A percentile compares a stretch with the other conserved stretches of the same genome.
Conservation (phyloP, 1,284 basidiomycete species). For the Athelia psychrophila region DNA sequence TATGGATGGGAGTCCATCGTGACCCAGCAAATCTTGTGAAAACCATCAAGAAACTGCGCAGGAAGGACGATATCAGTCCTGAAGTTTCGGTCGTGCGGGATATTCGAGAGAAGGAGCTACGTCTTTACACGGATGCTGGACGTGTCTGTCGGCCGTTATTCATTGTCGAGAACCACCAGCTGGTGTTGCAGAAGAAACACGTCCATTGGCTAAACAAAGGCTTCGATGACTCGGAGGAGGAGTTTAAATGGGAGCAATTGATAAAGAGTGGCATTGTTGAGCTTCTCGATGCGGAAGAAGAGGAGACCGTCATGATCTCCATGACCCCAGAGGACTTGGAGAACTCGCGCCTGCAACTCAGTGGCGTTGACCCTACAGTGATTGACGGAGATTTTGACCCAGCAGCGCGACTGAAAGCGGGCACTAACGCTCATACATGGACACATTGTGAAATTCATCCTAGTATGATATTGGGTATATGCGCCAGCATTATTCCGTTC, state of each 20-base stretch:
- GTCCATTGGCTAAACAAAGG: constrained; percentile 70
- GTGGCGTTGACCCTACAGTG: constrained; percentile 55
- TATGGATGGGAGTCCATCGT: constrained; percentile 99
- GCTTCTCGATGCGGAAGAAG: constrained; percentile 96
- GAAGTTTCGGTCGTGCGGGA: constrained; percentile 98
- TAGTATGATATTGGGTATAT: constrained; percentile 98
- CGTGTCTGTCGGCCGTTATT: constrained; percentile 96
- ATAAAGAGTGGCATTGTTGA: constrained; percentile 91
- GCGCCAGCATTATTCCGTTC: constrained; percentile 99
- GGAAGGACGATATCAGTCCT: constrained; percentile 94
- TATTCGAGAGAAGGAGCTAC: constrained; percentile 93
- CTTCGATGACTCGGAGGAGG: constrained; percentile 50
- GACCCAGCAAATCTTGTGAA: constrained; percentile 91
- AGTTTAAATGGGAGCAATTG: constrained; percentile 85
- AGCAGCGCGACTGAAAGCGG: constrained; percentile 82
- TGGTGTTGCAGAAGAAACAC: constrained; percentile 86
- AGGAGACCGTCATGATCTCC: constrained; percentile 99
- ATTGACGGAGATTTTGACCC: constrained; percentile 80
- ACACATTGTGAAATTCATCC: constrained; percentile 99
- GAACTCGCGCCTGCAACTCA: constrained; percentile 70
- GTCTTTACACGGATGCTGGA: constrained; percentile 95
- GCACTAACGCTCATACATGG: constrained; percentile 85
- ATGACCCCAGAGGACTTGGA: constrained; percentile 98
- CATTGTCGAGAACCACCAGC: constrained; percentile 90
- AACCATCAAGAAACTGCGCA: constrained; percentile 88